Evolutionary conservation across 139 green algal genomes (phyloP).

Genomic region (Chlorella sp.): DNA sequence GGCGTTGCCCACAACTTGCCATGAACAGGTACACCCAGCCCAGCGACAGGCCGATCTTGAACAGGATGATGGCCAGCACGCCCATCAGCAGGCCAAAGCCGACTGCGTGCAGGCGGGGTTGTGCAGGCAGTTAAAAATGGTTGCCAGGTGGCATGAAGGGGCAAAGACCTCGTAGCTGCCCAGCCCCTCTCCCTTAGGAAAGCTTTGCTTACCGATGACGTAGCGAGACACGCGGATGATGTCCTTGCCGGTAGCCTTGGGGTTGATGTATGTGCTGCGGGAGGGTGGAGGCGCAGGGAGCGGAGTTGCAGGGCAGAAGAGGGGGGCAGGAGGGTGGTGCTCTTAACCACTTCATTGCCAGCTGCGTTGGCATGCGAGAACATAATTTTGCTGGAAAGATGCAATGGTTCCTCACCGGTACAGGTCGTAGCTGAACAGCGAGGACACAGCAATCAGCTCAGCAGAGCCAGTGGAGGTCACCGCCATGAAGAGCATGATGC

Average conservation of each 20-base stretch:
- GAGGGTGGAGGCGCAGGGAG: neutral
- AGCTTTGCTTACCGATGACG: conserved; percentile 1
- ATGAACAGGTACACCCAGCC: conserved; percentile 68
- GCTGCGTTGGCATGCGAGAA: too few species aligned
- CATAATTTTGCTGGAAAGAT: neutral
- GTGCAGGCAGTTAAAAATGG: too few species aligned
- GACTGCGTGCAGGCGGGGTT: conserved; percentile 43
- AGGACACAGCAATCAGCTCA: conserved; percentile 91
- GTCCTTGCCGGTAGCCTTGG: conserved; percentile 74
- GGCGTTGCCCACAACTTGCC: too few species aligned
- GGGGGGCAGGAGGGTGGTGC: neutral
- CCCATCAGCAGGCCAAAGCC: conserved; percentile 79
- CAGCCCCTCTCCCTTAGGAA: neutral
- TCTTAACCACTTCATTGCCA: neutral
- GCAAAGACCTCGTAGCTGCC: neutral
- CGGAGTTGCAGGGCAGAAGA: too few species aligned
- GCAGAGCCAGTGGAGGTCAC: conserved; percentile 87
- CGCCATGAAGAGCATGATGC: conserved; percentile 83
- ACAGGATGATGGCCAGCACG: conserved; percentile 82
- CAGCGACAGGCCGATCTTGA: conserved; percentile 76
- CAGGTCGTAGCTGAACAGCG: conserved; percentile 84
- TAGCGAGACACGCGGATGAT: conserved; percentile 78
- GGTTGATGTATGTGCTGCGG: conserved; percentile 61
- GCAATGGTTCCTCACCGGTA: conserved; percentile 46
- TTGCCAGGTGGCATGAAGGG: neutral